Evolutionary conservation across 2,329 filamentous ascomycete species (phyloP), one percentile per base, ranked within the genome.

Genomic region (Colletotrichum caudatum): DNA sequence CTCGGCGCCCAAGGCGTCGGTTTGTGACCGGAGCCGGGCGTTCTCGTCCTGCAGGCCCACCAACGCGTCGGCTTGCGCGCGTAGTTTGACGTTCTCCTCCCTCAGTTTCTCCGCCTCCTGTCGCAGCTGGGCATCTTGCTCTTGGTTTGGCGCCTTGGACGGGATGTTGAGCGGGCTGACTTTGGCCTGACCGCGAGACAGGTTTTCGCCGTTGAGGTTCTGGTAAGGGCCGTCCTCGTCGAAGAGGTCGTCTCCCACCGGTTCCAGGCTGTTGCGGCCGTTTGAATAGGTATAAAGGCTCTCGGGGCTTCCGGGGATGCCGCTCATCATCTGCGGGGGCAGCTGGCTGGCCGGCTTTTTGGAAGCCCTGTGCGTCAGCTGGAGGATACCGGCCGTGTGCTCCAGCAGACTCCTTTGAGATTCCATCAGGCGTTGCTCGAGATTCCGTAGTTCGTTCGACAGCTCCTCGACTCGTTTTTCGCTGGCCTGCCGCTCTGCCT

Each of bases 321-420:
- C 89, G 67, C 88, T 88, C 51, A 84, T 78, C 8, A 82, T 77
- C 57, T 83, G 81, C 20, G 50, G 56, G 8, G 71, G 64, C 29
- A 71, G 53, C 2, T 83, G 81, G 62, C 85, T 82, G 9, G 84
- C 80, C 4, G 82, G 76, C 65, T 83, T 84, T 77, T 89, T 92
- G n/a, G 92, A 86, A 0, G 89, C 90, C 76, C 92, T 92, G 81
- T 98, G 95, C 11, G 95, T 97, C 80, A 97, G 88, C 78, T 97
- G 94, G 65, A 99, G 84, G 50, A 99, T 93, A 56, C 94, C 95
- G 18, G 96, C 95, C 0, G 95, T 98, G 80, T 99, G 96, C 80
- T 95, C 91, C 62, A 98, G 84, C 56, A 99, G 84, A 73, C 90
- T 89, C 76, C 89, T 89, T 77, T 97, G 93, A 11, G 93, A 88